Evolutionary conservation across 2,329 filamentous ascomycete genomes (phyloP), one percentile per base, ranked within the genome.

Genomic region (Pseudogymnoascus sp.): DNA sequence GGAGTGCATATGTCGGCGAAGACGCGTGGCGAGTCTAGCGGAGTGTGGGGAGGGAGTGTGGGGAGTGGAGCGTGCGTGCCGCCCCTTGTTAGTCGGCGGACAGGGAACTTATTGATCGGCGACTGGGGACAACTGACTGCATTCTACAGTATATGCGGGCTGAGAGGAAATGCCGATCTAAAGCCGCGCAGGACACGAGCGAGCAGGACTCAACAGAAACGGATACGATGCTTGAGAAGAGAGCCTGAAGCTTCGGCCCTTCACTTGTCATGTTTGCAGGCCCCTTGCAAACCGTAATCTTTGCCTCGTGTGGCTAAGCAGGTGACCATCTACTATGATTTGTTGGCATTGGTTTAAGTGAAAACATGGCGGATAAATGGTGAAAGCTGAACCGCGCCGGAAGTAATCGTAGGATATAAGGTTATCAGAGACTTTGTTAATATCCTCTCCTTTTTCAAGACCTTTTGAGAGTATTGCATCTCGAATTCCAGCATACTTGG

Each of bases 401-500:
- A 54, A 54, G 8, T 54, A 29, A 54, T 54, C 1, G 44, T 54
- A 29, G 6, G 4, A 3, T 54, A 29, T 15, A 15, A 29, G 41
- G 44, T 33, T 54, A 17, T 33, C 9, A 54, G 26, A 33, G n/a
- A 54, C 26, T 33, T 31, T 54, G 44, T 33, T 31, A 17, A n/a
- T 31, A 54, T 2, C 9, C 26, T 29, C 44, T 5, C 9, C n/a
- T 17, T 50, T 33, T 54, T 11, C 26, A 7, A 17, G n/a, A 6
- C 50, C 35, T 63, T 44, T 62, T 57, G 54, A 59, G 47, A 65
- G 11, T 40, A 37, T 31, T 6, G 5, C 8, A 17, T 9, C 5
- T 40, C 17, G 35, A 41, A 37, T 29, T 47, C 37, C 57, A 50
- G 62, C 63, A 62, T 63, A 58, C 60, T 63, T 64, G 59, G 36